phyloP scores from a whole-genome alignment of 2,329 filamentous ascomycete species.

The Pseudocercospora cruenta region DNA sequence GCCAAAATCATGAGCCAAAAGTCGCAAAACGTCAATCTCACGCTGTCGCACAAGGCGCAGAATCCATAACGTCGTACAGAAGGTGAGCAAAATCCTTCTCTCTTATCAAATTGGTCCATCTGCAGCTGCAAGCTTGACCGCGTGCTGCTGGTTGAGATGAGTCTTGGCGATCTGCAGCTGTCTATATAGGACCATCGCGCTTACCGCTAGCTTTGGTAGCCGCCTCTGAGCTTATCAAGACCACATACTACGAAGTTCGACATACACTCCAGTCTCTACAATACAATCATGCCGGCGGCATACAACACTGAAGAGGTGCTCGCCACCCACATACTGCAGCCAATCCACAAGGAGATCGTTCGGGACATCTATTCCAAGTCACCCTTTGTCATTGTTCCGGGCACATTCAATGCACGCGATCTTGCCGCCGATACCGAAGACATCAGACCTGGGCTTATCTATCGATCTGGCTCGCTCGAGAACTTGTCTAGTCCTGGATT shows the following conservation, averaged over 20 bases:
- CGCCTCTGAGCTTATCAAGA: conserved; percentile 2
- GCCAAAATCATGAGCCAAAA: background rate
- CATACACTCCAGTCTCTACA: background rate
- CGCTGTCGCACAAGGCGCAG: background rate
- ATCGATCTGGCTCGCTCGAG: conserved; percentile 1
- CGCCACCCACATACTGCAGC: conserved; percentile 1
- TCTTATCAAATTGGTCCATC: background rate
- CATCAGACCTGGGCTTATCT: background rate
- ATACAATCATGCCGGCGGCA: background rate
- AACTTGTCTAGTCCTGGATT: conserved; percentile 1
- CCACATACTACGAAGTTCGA: background rate
- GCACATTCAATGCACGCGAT: conserved; percentile 15
- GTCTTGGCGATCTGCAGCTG: background rate
- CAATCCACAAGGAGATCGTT: conserved; percentile 7
- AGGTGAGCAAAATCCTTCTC: background rate
- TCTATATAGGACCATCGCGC: conserved; percentile 1
- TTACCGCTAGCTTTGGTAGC: background rate
- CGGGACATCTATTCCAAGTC: conserved; percentile 7
- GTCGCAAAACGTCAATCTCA: background rate
- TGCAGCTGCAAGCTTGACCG: background rate
- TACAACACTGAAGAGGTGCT: conserved; percentile 10
- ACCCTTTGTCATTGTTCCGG: conserved; percentile 10
- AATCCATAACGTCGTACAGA: conserved; percentile 2
- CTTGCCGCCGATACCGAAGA: background rate
- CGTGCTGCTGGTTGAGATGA: background rate